A percentile compares a stretch with the other conserved stretches of the same genome.
Evolutionary conservation across 2,329 filamentous ascomycete species (phyloP).

Genomic region (Penicillium sp.): DNA sequence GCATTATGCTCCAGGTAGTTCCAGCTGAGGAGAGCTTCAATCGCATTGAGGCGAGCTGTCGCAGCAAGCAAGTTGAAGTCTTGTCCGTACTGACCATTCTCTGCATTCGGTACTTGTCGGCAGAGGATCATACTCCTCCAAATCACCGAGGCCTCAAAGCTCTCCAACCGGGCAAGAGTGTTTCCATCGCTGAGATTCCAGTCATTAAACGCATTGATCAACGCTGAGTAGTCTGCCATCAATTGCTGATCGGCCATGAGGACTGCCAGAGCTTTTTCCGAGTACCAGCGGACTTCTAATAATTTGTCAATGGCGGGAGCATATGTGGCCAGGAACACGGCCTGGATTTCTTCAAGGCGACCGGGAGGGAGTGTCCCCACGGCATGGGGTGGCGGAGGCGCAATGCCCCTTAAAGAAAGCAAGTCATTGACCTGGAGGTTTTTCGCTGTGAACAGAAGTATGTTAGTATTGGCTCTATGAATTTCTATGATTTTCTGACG

Average conservation of each 20-base stretch:
- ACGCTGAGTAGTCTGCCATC: conserved; percentile 61
- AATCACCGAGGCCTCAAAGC: conserved; percentile 55
- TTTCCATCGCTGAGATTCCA: conserved; percentile 36
- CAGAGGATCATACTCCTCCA: conserved; percentile 55
- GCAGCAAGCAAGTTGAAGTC: conserved; percentile 60
- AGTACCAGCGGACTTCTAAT: conserved; percentile 81
- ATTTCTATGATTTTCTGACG: no score
- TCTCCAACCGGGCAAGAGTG: conserved; percentile 40
- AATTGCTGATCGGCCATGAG: conserved; percentile 53
- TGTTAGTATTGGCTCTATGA: no score
- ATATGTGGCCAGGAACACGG: conserved; percentile 70
- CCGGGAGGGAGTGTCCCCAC: conserved; percentile 43
- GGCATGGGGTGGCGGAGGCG: conserved; percentile 52
- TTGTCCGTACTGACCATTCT: conserved; percentile 33
- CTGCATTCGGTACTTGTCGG: conserved; percentile 38
- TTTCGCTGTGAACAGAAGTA: conserved; percentile 45
- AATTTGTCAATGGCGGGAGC: conserved; percentile 67
- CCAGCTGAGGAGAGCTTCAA: conserved; percentile 71
- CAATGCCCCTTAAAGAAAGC: conserved; percentile 56
- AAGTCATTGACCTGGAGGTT: conserved; percentile 70
- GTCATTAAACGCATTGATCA: conserved; percentile 49
- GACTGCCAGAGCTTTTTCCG: conserved; percentile 47
- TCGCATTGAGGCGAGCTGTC: conserved; percentile 63
- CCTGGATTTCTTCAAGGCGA: conserved; percentile 61
- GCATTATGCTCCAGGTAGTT: conserved; percentile 54